Base-by-base conservation (phyloP, 2,329 filamentous ascomycete genomes). In the Hymenoscyphus occultus region DNA sequence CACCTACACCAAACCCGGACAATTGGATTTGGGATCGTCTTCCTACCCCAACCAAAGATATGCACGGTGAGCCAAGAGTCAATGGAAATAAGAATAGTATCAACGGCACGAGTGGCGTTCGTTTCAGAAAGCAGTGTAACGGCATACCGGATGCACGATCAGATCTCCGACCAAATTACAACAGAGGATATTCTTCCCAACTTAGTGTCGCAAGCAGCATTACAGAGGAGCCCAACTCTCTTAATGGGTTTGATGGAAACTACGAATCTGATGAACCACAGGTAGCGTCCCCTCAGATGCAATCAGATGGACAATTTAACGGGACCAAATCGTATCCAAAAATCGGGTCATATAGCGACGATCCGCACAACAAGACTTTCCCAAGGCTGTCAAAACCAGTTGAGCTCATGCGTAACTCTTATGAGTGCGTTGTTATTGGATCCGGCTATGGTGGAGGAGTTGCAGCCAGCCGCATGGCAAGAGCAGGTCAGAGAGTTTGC, bases 371-470 rank as follows among this genome's bases (percentile, higher is more conserved):
- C 6, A 71, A 72, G 56, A 51, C 64, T 32, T 86, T 81, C 66
- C 84, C 84, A 1, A 80, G 84, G 1, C 82, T 88, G 65, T 84
- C 84, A 28, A 82, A 80, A 65, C 81, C 84, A 0, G 80, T 88
- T 13, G 82, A 87, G 71, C 76, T 86, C 32, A 82, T 89, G 73
- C 80, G 82, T 32, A 77, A 78, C 63, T 77, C 77, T 6, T 90
- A 91, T 69, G 88, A 90, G 75, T 84, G 84, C 48, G 82, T 91
- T 12, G 85, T 90, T 39, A 84, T 90, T 64, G 88, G 88, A 1
- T 89, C 86, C 10, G 88, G 88, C 0, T 91, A 90, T 74, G 88
- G 88, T 31, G 87, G 86, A 48, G 84, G 83, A 31, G 84, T 90
- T 22, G 87, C 88, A 2, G 88, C 87, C 0, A 85, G 85, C 28